These are phyloP conservation scores for Fomitopsis betulina DNA, from an alignment of 1,284 basidiomycete genomes.

Conservation along the genomic window DNA sequence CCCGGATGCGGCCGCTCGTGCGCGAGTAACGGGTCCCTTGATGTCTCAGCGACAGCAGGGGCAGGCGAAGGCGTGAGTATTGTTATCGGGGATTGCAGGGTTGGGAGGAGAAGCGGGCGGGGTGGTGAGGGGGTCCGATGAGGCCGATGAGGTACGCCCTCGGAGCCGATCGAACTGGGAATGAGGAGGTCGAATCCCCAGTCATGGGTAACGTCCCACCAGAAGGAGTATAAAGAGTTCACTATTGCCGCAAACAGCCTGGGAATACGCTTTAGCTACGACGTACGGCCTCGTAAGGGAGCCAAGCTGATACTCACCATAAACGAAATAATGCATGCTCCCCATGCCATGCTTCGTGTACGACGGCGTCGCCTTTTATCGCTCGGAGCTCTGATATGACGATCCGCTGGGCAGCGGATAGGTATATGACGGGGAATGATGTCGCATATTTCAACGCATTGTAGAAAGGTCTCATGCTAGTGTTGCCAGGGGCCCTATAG, in stretches of 20 bases:
- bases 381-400: slow-evolving; percentile 55
- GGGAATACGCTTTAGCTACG: not conserved
- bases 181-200: slow-evolving; percentile 89
- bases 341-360: slow-evolving; percentile 61
- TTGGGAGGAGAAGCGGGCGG: slow-evolving; percentile 40
- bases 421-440: slow-evolving; percentile 95
- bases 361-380: slow-evolving; percentile 40
- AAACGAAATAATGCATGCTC: slow-evolving; percentile 78
- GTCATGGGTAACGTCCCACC: slow-evolving; percentile 99
- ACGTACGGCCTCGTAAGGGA: not conserved
- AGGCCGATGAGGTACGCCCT: slow-evolving; percentile 8
- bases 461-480: slow-evolving; percentile 72
- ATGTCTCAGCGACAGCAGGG: slow-evolving; percentile 11
- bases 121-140: slow-evolving; percentile 27
- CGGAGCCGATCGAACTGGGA: slow-evolving; percentile 21
- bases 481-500: slow-evolving; percentile 65
- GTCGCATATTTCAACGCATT: slow-evolving; percentile 98
- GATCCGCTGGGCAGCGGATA: slow-evolving; percentile 82
- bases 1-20: slow-evolving; percentile 6
- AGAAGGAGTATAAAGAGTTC: slow-evolving; percentile 95
- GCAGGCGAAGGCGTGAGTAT: slow-evolving; percentile 11
- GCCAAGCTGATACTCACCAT: slow-evolving; percentile 50
- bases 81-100: slow-evolving; percentile 33
- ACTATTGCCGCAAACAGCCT: slow-evolving; percentile 85
- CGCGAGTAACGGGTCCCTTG: slow-evolving; percentile 24